Conservation (phyloP, 257 asterid species). For the Nicotiana undulata region DNA sequence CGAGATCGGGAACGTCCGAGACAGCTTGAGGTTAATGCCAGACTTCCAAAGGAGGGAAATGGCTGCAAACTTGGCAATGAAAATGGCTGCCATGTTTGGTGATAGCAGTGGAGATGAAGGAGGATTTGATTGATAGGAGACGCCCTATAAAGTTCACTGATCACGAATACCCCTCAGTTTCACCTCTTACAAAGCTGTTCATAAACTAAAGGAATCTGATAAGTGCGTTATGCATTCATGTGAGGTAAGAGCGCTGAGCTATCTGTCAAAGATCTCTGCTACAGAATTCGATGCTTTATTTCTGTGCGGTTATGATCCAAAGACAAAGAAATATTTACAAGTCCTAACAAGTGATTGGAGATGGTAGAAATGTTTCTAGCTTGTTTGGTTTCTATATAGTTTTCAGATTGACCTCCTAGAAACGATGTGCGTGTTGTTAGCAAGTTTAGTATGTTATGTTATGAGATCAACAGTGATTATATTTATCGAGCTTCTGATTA, state of each 20-base stretch:
- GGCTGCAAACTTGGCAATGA: slow-evolving; percentile 93
- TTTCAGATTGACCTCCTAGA: not conserved
- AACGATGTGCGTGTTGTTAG: not conserved
- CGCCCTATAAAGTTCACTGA: not conserved
- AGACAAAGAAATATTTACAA: not conserved
- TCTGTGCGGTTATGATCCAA: not conserved
- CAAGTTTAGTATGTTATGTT: not conserved
- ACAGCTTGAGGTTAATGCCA: slow-evolving; percentile 72
- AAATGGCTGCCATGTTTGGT: slow-evolving; percentile 92
- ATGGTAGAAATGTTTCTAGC: not conserved
- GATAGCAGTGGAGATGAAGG: slow-evolving; percentile 72
- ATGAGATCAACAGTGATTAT: not conserved
- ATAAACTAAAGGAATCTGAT: not conserved
- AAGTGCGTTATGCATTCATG: not conserved
- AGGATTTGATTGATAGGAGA: slow-evolving; percentile 27
- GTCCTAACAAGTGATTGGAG: not conserved
- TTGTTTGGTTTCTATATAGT: not conserved
- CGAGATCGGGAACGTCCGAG: slow-evolving; percentile 79
- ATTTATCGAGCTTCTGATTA: not conserved
- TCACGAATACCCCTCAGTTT: not conserved
- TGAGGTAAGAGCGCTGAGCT: not conserved
- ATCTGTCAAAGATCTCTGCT: not conserved
- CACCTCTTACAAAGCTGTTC: not conserved
- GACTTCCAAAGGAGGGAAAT: slow-evolving; percentile 95
- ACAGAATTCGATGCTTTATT: not conserved